Evolutionary conservation across 352 stramenopile genomes (phyloP), one percentile per base, ranked within the genome.

Genomic region (Globisporangium takayamanum): DNA sequence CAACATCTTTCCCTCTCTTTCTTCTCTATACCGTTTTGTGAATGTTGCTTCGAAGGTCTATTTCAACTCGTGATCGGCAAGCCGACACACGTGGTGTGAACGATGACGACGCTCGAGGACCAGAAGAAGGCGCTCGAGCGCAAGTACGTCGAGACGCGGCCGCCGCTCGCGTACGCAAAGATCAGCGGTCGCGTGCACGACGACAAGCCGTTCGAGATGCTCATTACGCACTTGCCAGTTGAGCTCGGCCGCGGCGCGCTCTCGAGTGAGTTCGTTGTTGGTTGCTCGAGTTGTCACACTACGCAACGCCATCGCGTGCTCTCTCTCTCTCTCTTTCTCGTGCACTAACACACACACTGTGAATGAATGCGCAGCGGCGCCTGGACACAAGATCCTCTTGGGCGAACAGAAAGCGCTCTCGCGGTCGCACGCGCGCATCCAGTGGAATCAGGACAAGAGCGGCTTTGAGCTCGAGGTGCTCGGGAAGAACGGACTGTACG

Each of bases 371-470:
- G 50, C 57, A 76, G 70, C 63, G 26, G 53, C 66, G 28, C 67
- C 79, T 12, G 74, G 76, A 26, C 66, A 76, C 44, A 78, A 76
- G 50, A 71, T 94, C 37, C 57, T 70, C 15, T 60, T 94, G 22
- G 84, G 84, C n/a, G 84, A 94, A 52, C 80, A 91, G 46, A 94
- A 91, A 57, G 75, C 84, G 49, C 85, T 94, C 46, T 92, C 82
- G 14, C 57, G 84, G 5, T 66, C 83, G 49, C 84, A 94, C 55
- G 84, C 80, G 57, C 76, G 78, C 41, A 90, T 94, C 63, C 69
- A 87, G 48, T 94, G 84, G 84, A 92, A 79, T 51, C 67, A 80
- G 47, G 74, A 72, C 18, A 81, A 88, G 55, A 80, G 78, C 55
- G 80, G 77, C 66, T 91, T 94, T 50, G 80, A 94, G 65, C 49